A percentile compares a stretch with the other conserved stretches of the same genome.
Conservation (phyloP, 2,329 filamentous ascomycete genomes). For the Sporothrix phasma region DNA sequence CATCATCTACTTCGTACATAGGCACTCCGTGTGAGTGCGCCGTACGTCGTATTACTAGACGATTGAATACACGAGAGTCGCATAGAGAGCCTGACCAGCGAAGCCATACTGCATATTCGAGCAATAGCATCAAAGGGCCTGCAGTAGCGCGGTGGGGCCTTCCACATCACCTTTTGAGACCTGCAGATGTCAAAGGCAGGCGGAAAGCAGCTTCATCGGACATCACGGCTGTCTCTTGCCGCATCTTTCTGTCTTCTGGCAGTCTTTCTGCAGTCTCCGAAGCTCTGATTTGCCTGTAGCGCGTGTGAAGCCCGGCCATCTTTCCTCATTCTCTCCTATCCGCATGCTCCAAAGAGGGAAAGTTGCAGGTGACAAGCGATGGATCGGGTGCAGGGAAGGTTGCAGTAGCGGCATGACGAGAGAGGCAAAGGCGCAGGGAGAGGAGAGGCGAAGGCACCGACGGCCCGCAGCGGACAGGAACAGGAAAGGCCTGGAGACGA, state of each 20-base stretch:
- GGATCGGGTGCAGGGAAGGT: slow-evolving; percentile 4
- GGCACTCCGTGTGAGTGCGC: too few species aligned
- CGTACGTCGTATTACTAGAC: too few species aligned
- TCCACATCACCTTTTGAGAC: neutral
- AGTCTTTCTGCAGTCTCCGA: neutral
- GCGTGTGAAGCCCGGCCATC: neutral
- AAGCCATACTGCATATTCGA: neutral
- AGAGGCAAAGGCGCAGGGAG: neutral
- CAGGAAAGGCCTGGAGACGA: neutral
- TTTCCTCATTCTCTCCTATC: neutral
- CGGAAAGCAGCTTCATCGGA: neutral
- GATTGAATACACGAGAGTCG: too few species aligned
- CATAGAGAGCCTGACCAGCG: neutral
- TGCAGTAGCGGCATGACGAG: slow-evolving; percentile 1
- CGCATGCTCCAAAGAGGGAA: neutral
- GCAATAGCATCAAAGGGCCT: neutral
- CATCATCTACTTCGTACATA: neutral
- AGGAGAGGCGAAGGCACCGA: neutral
- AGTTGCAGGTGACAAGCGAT: slow-evolving; percentile 4
- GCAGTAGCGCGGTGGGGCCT: slow-evolving; percentile 1
- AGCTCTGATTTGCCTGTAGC: neutral
- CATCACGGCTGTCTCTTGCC: neutral
- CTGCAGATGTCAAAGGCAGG: slow-evolving; percentile 1
- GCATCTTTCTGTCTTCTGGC: neutral
- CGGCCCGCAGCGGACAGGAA: slow-evolving; percentile 4